Conservation (phyloP, 768 basidiomycete species). For the Crepidotus variabilis region DNA sequence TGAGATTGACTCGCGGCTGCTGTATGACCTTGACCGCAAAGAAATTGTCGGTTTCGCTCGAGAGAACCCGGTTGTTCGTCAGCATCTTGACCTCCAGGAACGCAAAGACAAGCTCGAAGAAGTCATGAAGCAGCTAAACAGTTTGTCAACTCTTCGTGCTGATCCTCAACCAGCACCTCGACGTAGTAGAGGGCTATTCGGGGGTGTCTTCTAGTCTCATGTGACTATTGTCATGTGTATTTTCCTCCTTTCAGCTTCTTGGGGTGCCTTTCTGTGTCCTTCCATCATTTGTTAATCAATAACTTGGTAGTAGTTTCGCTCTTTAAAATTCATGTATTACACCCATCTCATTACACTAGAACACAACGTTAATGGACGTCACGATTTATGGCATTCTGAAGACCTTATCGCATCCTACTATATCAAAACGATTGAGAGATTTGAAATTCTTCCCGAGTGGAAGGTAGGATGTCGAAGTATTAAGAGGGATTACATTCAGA, state of each 20-base stretch:
- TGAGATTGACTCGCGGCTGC: slow-evolving; percentile 90
- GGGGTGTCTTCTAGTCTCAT: slow-evolving; percentile 54
- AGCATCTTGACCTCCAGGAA: slow-evolving; percentile 91
- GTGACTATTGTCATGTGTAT: too few species aligned
- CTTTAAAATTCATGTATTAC: slow-evolving; percentile 6
- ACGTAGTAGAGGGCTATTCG: slow-evolving; percentile 76
- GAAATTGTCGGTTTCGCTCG: slow-evolving; percentile 91
- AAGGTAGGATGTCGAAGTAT: too few species aligned
- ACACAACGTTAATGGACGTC: not conserved
- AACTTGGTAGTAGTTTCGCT: not conserved
- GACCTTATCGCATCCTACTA: too few species aligned
- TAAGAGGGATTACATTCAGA: too few species aligned
- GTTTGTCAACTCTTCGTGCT: slow-evolving; percentile 81
- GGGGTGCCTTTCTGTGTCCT: too few species aligned
- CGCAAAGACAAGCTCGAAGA: slow-evolving; percentile 97
- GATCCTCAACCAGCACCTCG: slow-evolving; percentile 74
- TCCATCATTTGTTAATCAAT: too few species aligned
- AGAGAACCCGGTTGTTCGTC: slow-evolving; percentile 87
- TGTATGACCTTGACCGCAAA: slow-evolving; percentile 88
- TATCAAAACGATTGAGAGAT: too few species aligned
- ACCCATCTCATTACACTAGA: slow-evolving; percentile 9
- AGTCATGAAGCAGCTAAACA: slow-evolving; percentile 95
- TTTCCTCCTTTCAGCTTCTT: too few species aligned
- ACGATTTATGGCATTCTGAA: slow-evolving; percentile 1
- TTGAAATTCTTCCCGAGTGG: too few species aligned